Percentiles rank a stretch among this genome's conserved stretches.
Evolutionary conservation across 495 filamentous ascomycete genomes (phyloP).

Genomic region (Hapsidospora chrysogenum): DNA sequence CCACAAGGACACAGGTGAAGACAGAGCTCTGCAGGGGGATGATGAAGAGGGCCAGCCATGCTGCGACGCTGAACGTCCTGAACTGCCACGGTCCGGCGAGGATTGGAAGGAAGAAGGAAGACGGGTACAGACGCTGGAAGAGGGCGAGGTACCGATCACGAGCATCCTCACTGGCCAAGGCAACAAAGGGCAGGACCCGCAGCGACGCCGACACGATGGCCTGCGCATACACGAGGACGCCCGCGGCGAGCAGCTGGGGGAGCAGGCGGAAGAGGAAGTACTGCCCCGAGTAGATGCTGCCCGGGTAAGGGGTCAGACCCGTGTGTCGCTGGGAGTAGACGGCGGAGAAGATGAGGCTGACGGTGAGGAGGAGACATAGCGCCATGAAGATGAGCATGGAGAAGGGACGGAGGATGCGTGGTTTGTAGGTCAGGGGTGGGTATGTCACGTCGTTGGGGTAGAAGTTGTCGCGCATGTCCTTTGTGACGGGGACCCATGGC

Average conservation of each 20-base stretch:
- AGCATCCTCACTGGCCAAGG: constrained; percentile 43
- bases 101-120: constrained; percentile 29
- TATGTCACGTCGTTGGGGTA: constrained; percentile 4
- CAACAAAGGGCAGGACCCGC: constrained; percentile 60
- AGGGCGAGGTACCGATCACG: constrained; percentile 31
- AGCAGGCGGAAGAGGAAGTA: constrained; percentile 81
- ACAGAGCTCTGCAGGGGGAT: constrained; percentile 29
- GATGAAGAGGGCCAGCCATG: constrained; percentile 29
- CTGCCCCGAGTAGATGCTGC: constrained; percentile 42
- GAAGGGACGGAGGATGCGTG: constrained; percentile 44
- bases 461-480: constrained; percentile 1
- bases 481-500: constrained; percentile 1
- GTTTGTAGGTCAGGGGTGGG: constrained; percentile 46
- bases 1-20: constrained; percentile 25
- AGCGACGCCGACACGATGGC: constrained; percentile 59
- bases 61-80: constrained; percentile 23
- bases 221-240: constrained; percentile 60
- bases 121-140: constrained; percentile 34
- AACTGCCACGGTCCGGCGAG: constrained; percentile 26
- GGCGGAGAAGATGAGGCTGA: constrained; percentile 53
- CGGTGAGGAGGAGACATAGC: constrained; percentile 53
- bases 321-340: constrained; percentile 46
- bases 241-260: constrained; percentile 56
- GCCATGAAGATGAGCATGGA: constrained; percentile 40
- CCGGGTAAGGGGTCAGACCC: constrained; percentile 49